Evolutionary conservation across 768 basidiomycete genomes (phyloP).

Genomic region (Phaffia australis): DNA sequence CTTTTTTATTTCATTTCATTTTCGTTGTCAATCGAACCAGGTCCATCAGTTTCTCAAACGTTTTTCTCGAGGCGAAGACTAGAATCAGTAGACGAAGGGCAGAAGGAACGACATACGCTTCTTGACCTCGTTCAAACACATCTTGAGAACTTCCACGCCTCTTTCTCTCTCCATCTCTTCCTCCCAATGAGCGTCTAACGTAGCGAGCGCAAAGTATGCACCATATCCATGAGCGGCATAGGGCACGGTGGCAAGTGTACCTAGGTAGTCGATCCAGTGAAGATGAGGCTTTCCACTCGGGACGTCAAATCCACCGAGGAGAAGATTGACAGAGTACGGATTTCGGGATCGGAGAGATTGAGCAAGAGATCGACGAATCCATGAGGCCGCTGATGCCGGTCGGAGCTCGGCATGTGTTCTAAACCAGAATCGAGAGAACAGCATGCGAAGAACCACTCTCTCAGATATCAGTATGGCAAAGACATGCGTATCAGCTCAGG

Average conservation of each 20-base stretch:
- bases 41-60: conserved; percentile 26
- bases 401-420: conserved; percentile 74
- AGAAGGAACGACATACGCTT: conserved; percentile 47
- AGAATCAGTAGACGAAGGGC: no score
- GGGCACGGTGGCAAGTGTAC: conserved; percentile 75
- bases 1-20: neutral
- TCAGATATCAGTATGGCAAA: neutral
- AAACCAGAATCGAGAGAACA: neutral
- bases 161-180: conserved; percentile 75
- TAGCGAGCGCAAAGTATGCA: conserved; percentile 78
- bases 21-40: conserved; percentile 41
- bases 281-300: conserved; percentile 49
- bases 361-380: conserved; percentile 85
- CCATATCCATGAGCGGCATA: conserved; percentile 96
- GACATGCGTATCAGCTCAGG: neutral
- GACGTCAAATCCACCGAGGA: conserved; percentile 87
- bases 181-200: conserved; percentile 88
- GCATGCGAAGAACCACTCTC: neutral
- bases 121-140: conserved; percentile 79
- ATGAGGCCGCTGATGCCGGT: conserved; percentile 81
- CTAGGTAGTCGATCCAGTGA: conserved; percentile 95
- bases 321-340: conserved; percentile 83
- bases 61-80: neutral
- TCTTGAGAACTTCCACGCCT: conserved; percentile 67
- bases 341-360: conserved; percentile 75